Conservation (phyloP, 2,329 filamentous ascomycete genomes). For the Juglanconis juglandina region DNA sequence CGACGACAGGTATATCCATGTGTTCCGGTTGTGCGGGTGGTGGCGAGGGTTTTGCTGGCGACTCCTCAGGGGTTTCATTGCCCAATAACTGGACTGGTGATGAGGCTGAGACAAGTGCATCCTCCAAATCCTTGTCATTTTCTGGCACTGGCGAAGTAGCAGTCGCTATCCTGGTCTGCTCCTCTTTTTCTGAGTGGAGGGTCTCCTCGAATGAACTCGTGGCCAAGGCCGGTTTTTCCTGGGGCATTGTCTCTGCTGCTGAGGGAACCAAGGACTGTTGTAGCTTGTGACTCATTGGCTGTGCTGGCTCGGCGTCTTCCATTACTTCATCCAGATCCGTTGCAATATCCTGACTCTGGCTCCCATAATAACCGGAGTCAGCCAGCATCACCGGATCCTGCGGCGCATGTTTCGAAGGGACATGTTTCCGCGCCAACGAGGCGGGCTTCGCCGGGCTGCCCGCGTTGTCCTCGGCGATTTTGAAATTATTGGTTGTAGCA, state of each 20-base stretch:
- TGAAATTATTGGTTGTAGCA: constrained; percentile 55
- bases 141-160: constrained; percentile 13
- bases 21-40: neutral
- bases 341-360: constrained; percentile 52
- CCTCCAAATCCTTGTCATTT: constrained; percentile 1
- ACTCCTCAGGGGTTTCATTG: constrained; percentile 7
- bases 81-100: constrained; percentile 18
- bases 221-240: constrained; percentile 24
- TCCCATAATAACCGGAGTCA: constrained; percentile 72
- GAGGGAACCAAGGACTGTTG: constrained; percentile 8
- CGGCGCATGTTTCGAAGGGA: constrained; percentile 32
- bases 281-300: constrained; percentile 2
- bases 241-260: constrained; percentile 13
- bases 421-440: constrained; percentile 25
- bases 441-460: constrained; percentile 32
- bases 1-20: neutral
- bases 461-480: constrained; percentile 53
- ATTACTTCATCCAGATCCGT: constrained; percentile 28
- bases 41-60: constrained; percentile 15
- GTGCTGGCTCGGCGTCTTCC: constrained; percentile 5
- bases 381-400: constrained; percentile 34
- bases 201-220: constrained; percentile 34
- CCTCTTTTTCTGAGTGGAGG: constrained; percentile 43
- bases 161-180: constrained; percentile 32
- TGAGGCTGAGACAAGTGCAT: constrained; percentile 17